Evolutionary conservation across 345 rosid genomes (phyloP), one percentile per base, ranked within the genome.

Genomic region (Eucalyptus microcorys): DNA sequence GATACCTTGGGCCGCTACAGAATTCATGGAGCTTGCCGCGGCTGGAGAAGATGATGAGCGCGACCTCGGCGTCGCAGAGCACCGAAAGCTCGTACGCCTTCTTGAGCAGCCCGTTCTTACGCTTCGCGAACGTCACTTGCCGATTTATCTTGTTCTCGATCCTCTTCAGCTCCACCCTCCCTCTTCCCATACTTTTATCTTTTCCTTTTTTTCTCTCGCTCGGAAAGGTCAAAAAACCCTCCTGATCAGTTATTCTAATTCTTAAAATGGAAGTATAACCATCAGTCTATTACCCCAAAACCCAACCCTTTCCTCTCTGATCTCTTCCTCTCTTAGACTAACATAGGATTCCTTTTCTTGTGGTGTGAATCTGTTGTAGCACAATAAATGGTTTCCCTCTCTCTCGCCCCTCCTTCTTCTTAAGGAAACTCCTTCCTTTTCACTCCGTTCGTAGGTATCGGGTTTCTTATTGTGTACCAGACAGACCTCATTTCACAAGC

Each of bases 101-200:
- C 96, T 96, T 96, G 95, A 96, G 95, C 80, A 96, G 91, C 45
- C 98, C 97, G 84, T 94, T 96, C 90, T 97, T 90, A 89, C 99
- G 90, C 93, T 96, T 96, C 10, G 97, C 95, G 88, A 91, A 96
- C 43, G 99, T 96, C 81, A 96, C 97, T 79, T 96, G 97, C 91
- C 99, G 90, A 92, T 93, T 96, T 19, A 97, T 96, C 53, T 94
- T 88, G 95, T 95, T 96, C 95, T 96, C 98, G 79, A 95, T 96
- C 91, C 93, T 95, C 96, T 92, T 96, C 94, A 96, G 94, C 95
- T 96, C 96, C 92, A 94, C 95, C 95, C 94, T 94, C 47, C 97
- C 98, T 90, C 98, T 91, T 90, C 96, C 95, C 98, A 96, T 96
- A 3, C 11, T 16, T 48, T 80, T 53, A 32, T 45, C 32, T 48